Evolutionary conservation across 1,139 yeast genomes (phyloP), one percentile per base, ranked within the genome.

Genomic region (Suhomyces coccinellae): DNA sequence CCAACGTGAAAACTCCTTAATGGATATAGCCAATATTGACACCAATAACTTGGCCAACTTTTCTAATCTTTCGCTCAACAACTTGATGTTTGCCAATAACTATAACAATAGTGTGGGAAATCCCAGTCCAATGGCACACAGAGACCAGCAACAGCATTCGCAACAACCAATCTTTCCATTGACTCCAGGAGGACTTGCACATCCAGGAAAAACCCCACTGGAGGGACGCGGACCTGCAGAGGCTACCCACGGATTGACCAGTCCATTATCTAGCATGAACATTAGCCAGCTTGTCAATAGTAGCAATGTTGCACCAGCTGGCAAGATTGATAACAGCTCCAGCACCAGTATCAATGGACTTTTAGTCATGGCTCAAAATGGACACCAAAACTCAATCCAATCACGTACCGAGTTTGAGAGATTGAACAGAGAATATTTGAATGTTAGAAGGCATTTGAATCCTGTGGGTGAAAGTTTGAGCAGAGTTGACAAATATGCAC

Each of bases 401-500:
- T 77, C 82, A 14, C 73, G 90, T 51, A 79, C 88, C 11, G 95
- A 86, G 56, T 85, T 81, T 59, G 96, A 87, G 58, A 71, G 89
- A 49, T 75, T 86, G 37, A 80, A 89, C 17, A 71, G 90, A 50
- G 96, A 87, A 56, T 86, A 83, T 54, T 68, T 83, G 44, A 85
- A 82, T 53, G 85, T 85, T 0, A 68, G 90, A 53, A 72, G 95
- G 50, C 80, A 84, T 59, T 67, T 71, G 33, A 86, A 86, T 50
- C 96, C 96, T 0, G 67, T 86, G 4, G 78, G 79, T 1, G 87
- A 82, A 44, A 76, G 88, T 10, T 65, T 87, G 35, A 71, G 73
- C 37, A 66, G 93, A 51, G 57, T 71, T 17, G 66, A 63, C 30
- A 61, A 59, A 36, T 53, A 49, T 42, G 29, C 51, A 11, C 49